Evolutionary conservation across 2,329 filamentous ascomycete species (phyloP).

Genomic region (Arthrobotrys megalospora): DNA sequence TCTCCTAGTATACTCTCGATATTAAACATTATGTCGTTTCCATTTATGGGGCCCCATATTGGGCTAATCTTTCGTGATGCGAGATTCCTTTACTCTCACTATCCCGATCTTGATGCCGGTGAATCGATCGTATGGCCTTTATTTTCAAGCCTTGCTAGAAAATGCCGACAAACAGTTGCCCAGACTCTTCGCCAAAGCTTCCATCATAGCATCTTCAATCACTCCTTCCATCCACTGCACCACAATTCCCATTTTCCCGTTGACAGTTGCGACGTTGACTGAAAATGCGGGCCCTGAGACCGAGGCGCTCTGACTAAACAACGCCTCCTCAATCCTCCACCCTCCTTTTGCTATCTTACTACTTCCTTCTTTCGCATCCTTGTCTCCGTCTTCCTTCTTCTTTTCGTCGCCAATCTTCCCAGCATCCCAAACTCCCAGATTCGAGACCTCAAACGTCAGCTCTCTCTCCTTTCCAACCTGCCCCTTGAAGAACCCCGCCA

Average conservation of each 20-base stretch:
- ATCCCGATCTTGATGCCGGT: background rate
- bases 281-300: constrained; percentile 69
- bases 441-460: constrained; percentile 72
- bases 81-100: background rate
- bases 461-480: constrained; percentile 69
- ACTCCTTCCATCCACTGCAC: constrained; percentile 71
- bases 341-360: constrained; percentile 25
- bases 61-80: background rate
- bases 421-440: constrained; percentile 69
- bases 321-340: constrained; percentile 68
- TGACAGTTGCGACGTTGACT: constrained; percentile 71
- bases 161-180: constrained; percentile 36
- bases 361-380: constrained; percentile 15
- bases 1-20: background rate
- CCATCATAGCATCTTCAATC: constrained; percentile 67
- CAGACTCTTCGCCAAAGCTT: constrained; percentile 68
- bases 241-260: constrained; percentile 68
- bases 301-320: constrained; percentile 72
- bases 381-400: background rate
- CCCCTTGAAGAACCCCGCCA: constrained; percentile 67
- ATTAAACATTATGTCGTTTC: constrained; percentile 1
- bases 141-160: constrained; percentile 1
- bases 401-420: constrained; percentile 26
- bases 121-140: background rate
- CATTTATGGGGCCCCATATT: background rate